These are phyloP conservation scores for Tricholoma terreum DNA, from an alignment of 768 basidiomycete species.

Conservation along the genomic window DNA sequence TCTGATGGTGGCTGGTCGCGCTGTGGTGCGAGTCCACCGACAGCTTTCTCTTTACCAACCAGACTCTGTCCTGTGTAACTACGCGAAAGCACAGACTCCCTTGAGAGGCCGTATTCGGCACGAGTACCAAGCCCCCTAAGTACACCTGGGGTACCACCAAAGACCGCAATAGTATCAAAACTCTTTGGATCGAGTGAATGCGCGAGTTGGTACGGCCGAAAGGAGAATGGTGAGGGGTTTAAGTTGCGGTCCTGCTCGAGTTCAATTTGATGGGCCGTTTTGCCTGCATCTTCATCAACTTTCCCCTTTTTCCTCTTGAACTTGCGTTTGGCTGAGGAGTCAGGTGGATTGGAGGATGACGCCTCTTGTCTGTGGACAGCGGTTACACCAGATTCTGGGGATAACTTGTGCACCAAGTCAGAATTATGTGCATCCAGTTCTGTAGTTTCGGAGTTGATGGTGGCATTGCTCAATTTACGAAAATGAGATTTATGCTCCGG, in stretches of 20 bases:
- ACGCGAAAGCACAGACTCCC: constrained; percentile 12
- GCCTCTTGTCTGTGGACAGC: constrained; percentile 29
- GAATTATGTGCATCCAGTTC: constrained; percentile 42
- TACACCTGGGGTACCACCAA: constrained; percentile 72
- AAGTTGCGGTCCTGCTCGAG: constrained; percentile 36
- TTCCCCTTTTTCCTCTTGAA: constrained; percentile 24
- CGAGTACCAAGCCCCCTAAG: constrained; percentile 75
- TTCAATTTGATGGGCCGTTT: constrained; percentile 33
- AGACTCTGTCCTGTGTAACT: constrained; percentile 12
- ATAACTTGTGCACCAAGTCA: constrained; percentile 37
- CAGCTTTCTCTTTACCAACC: constrained; percentile 11
- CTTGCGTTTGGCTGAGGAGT: constrained; percentile 16
- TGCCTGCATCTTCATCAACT: constrained; percentile 21
- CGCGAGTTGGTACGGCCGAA: constrained; percentile 75
- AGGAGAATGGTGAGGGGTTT: constrained; percentile 70
- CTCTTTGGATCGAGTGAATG: constrained; percentile 89
- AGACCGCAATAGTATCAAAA: constrained; percentile 53
- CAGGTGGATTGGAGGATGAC: background rate
- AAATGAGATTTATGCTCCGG: constrained; percentile 48
- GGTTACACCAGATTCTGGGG: constrained; percentile 33
- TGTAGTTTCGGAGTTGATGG: constrained; percentile 48
- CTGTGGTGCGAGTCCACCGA: constrained; percentile 22
- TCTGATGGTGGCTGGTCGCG: constrained; percentile 19
- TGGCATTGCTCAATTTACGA: constrained; percentile 59
- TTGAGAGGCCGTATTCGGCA: constrained; percentile 43